These are phyloP conservation scores for Leccinum rimulosum DNA, from an alignment of 768 basidiomycete species.

Conservation along the genomic window DNA sequence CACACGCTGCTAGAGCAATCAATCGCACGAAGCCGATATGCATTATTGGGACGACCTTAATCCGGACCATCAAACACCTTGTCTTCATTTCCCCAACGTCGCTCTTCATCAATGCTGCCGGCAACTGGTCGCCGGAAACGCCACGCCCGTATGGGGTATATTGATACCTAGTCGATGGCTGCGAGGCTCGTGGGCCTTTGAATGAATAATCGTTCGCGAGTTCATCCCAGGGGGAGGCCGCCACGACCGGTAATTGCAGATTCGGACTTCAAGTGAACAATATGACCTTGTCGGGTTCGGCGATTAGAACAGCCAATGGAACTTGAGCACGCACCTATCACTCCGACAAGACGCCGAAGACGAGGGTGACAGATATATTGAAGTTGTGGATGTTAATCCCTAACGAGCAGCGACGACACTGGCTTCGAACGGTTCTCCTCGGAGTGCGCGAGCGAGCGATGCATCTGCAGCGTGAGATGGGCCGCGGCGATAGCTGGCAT, in stretches of 20 bases:
- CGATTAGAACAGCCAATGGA: conserved; percentile 6
- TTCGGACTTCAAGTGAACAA: not conserved
- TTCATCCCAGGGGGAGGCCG: not conserved
- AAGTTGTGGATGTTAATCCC: conserved; percentile 25
- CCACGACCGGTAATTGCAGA: conserved; percentile 8
- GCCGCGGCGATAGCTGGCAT: conserved; percentile 25
- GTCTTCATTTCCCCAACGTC: conserved; percentile 7
- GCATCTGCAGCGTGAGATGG: conserved; percentile 14
- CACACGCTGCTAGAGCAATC: conserved; percentile 17
- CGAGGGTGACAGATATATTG: conserved; percentile 8
- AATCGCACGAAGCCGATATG: conserved; percentile 24
- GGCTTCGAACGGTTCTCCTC: conserved; percentile 24
- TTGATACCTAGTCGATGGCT: not conserved
- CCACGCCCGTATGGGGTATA: conserved; percentile 12
- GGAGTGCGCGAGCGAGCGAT: conserved; percentile 13
- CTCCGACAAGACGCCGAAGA: conserved; percentile 8
- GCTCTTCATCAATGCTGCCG: conserved; percentile 5
- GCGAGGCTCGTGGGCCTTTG: not conserved
- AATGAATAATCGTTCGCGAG: not conserved
- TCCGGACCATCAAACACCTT: conserved; percentile 4
- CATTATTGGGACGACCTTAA: conserved; percentile 16
- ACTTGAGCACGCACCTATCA: conserved; percentile 11
- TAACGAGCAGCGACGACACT: conserved; percentile 1
- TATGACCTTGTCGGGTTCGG: conserved; percentile 22
- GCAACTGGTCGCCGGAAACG: conserved; percentile 17